Conservation (phyloP, 2,329 filamentous ascomycete species). For the Aureobasidium sp. region DNA sequence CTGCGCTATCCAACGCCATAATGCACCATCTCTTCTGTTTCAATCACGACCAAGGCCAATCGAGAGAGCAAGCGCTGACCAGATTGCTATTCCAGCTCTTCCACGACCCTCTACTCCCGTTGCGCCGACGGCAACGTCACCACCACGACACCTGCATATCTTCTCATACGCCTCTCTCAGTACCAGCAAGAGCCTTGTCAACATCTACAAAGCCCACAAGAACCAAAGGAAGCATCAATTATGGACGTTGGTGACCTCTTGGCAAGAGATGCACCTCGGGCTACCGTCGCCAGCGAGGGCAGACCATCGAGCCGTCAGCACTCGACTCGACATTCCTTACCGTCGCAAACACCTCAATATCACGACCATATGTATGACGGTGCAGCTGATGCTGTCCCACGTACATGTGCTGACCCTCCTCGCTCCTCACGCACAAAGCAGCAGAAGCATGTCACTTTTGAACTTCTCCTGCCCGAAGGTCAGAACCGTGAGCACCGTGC, state of each 20-base stretch:
- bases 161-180: constrained; percentile 3
- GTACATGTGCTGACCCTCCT: constrained; percentile 15
- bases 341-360: constrained; percentile 12
- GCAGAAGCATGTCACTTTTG: constrained; percentile 69
- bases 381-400: neutral
- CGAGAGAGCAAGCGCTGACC: constrained; percentile 7
- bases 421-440: constrained; percentile 29
- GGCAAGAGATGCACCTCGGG: constrained; percentile 16
- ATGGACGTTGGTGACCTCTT: constrained; percentile 32
- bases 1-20: neutral
- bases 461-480: constrained; percentile 60
- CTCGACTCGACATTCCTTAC: constrained; percentile 22
- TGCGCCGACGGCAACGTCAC: constrained; percentile 24
- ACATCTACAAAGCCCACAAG: neutral
- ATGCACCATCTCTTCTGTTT: neutral
- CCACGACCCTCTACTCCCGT: constrained; percentile 11
- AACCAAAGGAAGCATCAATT: neutral
- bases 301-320: constrained; percentile 27
- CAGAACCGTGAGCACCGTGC: constrained; percentile 58
- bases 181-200: neutral
- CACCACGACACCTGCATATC: constrained; percentile 11
- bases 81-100: neutral
- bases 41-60: neutral
- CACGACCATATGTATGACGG: neutral
- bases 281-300: constrained; percentile 16